Evolutionary conservation across 106 monocot species (phyloP), one percentile per base, ranked within the genome.

Genomic region (Acorus gramineus): DNA sequence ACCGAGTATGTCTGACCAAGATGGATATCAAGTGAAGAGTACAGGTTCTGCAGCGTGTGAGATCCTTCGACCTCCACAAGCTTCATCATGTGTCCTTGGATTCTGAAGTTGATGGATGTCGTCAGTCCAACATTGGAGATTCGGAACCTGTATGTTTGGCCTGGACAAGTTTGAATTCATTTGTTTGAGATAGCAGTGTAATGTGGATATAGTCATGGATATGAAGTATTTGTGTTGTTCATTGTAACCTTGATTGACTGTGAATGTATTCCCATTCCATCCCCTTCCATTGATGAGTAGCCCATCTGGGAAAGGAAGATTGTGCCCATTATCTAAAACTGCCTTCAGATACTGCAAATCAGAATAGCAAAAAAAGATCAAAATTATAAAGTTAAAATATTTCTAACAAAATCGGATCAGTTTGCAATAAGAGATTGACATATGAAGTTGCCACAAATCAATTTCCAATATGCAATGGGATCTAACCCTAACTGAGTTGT

Each of bases 201-300:
- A 28, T 28, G 28, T 28, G 28, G 28, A 28, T 28, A 28, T 28
- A 28, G 28, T 28, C 28, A 28, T 28, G 28, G 1, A 28, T 28
- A 28, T 28, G 28, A 28, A 28, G 28, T 28, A 28, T 28, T 28
- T 28, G 28, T 28, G 28, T 28, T 28, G 28, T 28, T 28, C 1
- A 28, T 1, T 28, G 28, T 28, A 8, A 62, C 71, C 71, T 53
- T 62, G 52, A 11, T 71, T 53, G 4, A 71, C 62, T 3, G 71
- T 71, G 62, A 71, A 71, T 50, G 71, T 62, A 62, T 62, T 62
- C n/a, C 61, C 71, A 11, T 71, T 71, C 62, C 62, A 62, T 53
- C 71, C 71, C 4, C 62, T 54, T 45, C 71, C 71, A 52, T 71
- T 71, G 52, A 71, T 71, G 11, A 71, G 71, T 46, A 71, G 47